Evolutionary conservation across 2,329 filamentous ascomycete species (phyloP), one percentile per base, ranked within the genome.

Genomic region (Cladosporium sp.): DNA sequence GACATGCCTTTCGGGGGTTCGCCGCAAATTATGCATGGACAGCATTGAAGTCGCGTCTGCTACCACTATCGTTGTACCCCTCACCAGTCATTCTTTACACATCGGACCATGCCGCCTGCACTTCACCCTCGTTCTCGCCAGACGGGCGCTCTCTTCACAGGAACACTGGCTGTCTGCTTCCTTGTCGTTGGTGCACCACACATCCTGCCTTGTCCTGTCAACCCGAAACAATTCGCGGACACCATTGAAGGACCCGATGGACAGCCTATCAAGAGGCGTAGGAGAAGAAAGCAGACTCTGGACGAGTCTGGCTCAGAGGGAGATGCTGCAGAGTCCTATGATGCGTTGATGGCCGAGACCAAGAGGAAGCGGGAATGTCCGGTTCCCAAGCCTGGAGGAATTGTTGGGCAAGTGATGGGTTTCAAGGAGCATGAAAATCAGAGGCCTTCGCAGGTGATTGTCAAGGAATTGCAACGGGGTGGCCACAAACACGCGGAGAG

Each of bases 61-160:
- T 47, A 5, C 11, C 40, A 25, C 17, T 45, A 12, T 37, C 11
- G 17, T 25, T 12, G 30, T 34, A 12, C 30, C 30, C 30, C 17
- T 17, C 37, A 19, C 49, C 45, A 45, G 49, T 42, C 45, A 34
- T 20, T 47, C 45, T n/a, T 45, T 37, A 22, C 25, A n/a, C 19
- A 64, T 67, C 76, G 70, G 28, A 55, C 42, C 72, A 94, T 94
- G 89, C 87, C 90, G 69, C 89, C 85, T 40, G 80, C 93, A 76
- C 86, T 99, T 42, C 94, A 99, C 75, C 94, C 94, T 36, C 88
- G 92, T 74, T 97, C 93, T 66, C 88, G 90, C 69, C 90, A 91
- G 78, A 99, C 94, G 67, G 92, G 89, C 59, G 94, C 92, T 47
- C 87, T 99, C 61, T 99, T 99, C 78, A 92, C 91, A 52, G 90